phyloP scores from a whole-genome alignment of 228 moss, liverwort and hornwort genomes.

The Sphagnum magellanicum region DNA sequence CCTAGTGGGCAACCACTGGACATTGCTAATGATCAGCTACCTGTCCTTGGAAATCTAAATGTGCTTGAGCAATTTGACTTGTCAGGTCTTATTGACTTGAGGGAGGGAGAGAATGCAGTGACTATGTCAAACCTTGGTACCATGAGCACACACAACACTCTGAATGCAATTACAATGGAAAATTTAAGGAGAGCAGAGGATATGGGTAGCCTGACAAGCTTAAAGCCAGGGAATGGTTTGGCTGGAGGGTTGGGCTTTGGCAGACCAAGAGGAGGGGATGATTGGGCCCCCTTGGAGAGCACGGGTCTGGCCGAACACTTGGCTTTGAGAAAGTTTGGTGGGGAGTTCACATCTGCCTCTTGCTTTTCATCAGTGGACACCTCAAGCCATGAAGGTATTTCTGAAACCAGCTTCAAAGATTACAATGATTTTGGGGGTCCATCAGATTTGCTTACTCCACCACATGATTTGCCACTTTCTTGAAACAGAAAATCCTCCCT shows the following conservation, averaged over 20 bases:
- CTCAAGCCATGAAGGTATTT: constrained; percentile 28
- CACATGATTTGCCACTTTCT: constrained; percentile 42
- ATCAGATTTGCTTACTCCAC: constrained; percentile 21
- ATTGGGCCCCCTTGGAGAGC: constrained; percentile 16
- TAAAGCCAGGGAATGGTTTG: background rate
- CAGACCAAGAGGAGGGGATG: constrained; percentile 35
- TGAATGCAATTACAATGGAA: constrained; percentile 48
- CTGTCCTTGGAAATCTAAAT: constrained; percentile 13
- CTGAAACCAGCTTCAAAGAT: constrained; percentile 33
- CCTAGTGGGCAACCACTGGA: constrained; percentile 35
- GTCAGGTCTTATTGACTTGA: constrained; percentile 13
- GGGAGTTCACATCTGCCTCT: constrained; percentile 16
- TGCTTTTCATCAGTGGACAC: constrained; percentile 38
- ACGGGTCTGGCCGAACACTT: constrained; percentile 13
- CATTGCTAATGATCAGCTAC: constrained; percentile 8
- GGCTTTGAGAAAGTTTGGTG: too few species aligned
- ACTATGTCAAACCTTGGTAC: constrained; percentile 11
- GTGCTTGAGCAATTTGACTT: constrained; percentile 25
- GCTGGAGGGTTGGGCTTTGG: background rate
- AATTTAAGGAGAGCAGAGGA: background rate
- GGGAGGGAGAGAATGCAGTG: constrained; percentile 20
- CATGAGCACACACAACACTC: constrained; percentile 15
- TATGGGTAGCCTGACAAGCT: background rate
- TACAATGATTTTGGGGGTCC: constrained; percentile 31
- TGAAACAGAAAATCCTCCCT: background rate